phyloP scores from a whole-genome alignment of 2,329 filamentous ascomycete genomes.

The Canariomyces notabilis region DNA sequence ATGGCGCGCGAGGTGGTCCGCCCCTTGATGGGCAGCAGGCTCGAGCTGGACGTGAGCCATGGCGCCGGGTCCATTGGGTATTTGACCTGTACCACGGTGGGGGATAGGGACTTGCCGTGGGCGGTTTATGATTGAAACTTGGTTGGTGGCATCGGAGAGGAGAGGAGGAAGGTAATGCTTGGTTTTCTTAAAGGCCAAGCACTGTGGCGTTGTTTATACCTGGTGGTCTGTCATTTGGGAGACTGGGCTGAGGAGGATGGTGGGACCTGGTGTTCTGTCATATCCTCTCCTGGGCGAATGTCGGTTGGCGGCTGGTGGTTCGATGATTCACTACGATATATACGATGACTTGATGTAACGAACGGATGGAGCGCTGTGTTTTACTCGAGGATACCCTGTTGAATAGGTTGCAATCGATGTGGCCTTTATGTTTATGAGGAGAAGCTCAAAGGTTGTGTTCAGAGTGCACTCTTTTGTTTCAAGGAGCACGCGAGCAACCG shows the following conservation, averaged over 20 bases:
- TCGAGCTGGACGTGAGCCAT: slow-evolving; percentile 68
- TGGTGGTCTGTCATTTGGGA: background rate
- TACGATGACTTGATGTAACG: slow-evolving; percentile 15
- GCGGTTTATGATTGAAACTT: slow-evolving; percentile 31
- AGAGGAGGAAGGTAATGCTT: background rate
- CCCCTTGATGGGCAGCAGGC: slow-evolving; percentile 77
- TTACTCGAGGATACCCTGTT: slow-evolving; percentile 17
- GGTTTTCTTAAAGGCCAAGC: too few relatives aligned
- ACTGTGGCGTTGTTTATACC: background rate
- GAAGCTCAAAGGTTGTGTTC: background rate
- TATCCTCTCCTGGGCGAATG: background rate
- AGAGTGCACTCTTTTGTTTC: background rate
- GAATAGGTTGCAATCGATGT: slow-evolving; percentile 8
- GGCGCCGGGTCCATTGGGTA: slow-evolving; percentile 42
- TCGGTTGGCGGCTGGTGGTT: background rate
- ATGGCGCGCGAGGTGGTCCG: slow-evolving; percentile 77
- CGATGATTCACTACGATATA: slow-evolving; percentile 12
- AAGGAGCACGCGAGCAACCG: background rate
- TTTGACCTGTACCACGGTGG: slow-evolving; percentile 46
- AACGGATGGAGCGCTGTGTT: slow-evolving; percentile 13
- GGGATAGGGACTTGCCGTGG: slow-evolving; percentile 49
- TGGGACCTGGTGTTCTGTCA: slow-evolving; percentile 9
- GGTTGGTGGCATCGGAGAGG: background rate
- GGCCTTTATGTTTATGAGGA: background rate
- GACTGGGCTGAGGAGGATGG: background rate